Conservation (phyloP, 306 rosid species). For the Glycine tomentella region DNA sequence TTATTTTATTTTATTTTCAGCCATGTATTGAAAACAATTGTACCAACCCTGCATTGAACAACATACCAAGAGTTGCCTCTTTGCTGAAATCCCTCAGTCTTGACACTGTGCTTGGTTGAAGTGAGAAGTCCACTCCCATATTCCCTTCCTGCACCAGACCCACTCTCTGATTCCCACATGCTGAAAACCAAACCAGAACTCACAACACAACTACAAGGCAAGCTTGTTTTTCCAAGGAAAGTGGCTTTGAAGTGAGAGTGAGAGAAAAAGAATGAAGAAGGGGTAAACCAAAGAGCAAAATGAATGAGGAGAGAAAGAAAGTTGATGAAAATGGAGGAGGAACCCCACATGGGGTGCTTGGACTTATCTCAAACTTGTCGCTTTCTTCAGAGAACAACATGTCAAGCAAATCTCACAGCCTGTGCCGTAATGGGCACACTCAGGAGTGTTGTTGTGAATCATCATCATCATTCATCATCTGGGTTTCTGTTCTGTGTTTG, state of each 20-base stretch:
- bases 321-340: conserved; percentile 36
- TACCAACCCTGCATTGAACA: not conserved
- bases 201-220: conserved; percentile 6
- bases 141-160: conserved; percentile 66
- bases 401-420: conserved; percentile 64
- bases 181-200: conserved; percentile 35
- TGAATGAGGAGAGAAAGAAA: conserved; percentile 29
- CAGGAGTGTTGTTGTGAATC: conserved; percentile 42
- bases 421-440: conserved; percentile 66
- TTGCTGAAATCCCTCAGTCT: conserved; percentile 81
- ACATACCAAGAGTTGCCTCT: conserved; percentile 85
- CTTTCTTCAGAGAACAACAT: conserved; percentile 47
- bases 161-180: conserved; percentile 99
- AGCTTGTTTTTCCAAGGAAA: conserved; percentile 37
- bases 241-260: conserved; percentile 44
- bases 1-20: conserved; percentile 2
- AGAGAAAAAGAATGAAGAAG: not conserved
- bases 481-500: conserved; percentile 49
- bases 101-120: conserved; percentile 73
- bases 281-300: too few species aligned
- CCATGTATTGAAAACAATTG: not conserved
- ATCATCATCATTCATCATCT: conserved; percentile 39
- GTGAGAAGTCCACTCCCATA: conserved; percentile 70
- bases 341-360: conserved; percentile 79
- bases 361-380: conserved; percentile 67